Percentiles rank a stretch among this genome's conserved stretches.
These are phyloP conservation scores for Earliella scabrosa DNA, from an alignment of 1,284 basidiomycete genomes.

Conservation along the genomic window DNA sequence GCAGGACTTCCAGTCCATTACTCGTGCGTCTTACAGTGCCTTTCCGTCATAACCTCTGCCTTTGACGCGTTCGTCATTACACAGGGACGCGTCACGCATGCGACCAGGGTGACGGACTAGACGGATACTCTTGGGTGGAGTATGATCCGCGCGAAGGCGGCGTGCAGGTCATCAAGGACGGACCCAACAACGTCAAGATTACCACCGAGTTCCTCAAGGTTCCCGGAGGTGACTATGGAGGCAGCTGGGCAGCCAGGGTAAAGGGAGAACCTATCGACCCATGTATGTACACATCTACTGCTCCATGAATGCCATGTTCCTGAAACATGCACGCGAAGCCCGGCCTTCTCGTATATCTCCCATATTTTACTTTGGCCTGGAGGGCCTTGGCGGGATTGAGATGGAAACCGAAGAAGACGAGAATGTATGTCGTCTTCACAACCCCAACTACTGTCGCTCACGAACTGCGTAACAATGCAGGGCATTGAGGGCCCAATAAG, in stretches of 20 bases:
- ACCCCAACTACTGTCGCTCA: neutral
- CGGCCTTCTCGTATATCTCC: conserved; percentile 69
- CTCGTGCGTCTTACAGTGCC: conserved; percentile 48
- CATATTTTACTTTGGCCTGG: conserved; percentile 87
- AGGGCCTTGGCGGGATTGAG: conserved; percentile 82
- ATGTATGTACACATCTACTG: too few relatives aligned
- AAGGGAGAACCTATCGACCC: conserved; percentile 80
- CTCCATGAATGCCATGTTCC: too few relatives aligned
- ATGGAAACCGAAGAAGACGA: conserved; percentile 79
- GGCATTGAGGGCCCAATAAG: conserved; percentile 72
- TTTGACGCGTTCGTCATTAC: conserved; percentile 17
- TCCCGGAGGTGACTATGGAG: conserved; percentile 77
- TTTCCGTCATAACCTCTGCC: neutral
- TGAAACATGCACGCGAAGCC: conserved; percentile 36
- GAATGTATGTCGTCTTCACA: conserved; percentile 59
- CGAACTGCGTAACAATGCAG: conserved; percentile 41
- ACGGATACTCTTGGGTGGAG: conserved; percentile 85
- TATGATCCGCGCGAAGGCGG: conserved; percentile 89
- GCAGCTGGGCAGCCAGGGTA: conserved; percentile 90
- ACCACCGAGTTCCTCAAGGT: conserved; percentile 88
- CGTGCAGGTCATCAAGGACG: conserved; percentile 83
- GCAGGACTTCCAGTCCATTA: conserved; percentile 75
- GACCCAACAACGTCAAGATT: conserved; percentile 82
- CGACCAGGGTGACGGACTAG: conserved; percentile 84
- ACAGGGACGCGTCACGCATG: conserved; percentile 87